Base-by-base conservation (phyloP, 2,329 filamentous ascomycete genomes). In the Dactylellina cionopaga region DNA sequence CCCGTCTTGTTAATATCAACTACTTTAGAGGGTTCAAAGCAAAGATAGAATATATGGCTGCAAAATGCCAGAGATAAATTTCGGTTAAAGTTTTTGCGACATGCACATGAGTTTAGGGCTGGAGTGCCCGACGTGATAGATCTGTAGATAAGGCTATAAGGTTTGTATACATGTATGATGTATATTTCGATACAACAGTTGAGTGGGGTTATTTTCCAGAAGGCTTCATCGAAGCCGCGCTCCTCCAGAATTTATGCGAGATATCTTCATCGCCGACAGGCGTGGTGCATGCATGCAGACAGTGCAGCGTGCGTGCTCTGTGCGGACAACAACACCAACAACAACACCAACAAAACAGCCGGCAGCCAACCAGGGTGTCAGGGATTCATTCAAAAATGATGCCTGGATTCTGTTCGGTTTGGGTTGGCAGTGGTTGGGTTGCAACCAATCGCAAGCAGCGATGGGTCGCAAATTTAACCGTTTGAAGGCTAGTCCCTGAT, bases 401-500 rank as follows among this genome's bases (percentile, higher is more conserved):
- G n/a, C n/a, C n/a, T n/a, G n/a, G n/a, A n/a, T n/a, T n/a, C n/a
- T n/a, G n/a, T n/a, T n/a, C n/a, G n/a, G n/a, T n/a, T n/a, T n/a
- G n/a, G n/a, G 41, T 22, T 44, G 41, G 41, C 10, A 44, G 11
- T 9, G 10, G n/a, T n/a, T n/a, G n/a, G 15, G 2, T 54, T 25
- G 29, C 17, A 37, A 37, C 66, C 58, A 64, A 71, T 71, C 31
- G 49, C 24, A 35, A 5, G 31, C 31, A 22, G 15, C 27, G 60
- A 55, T 37, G n/a, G 43, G 24, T 71, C 66, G 66, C 66, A 71
- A 71, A 51, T 29, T 64, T 56, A 17, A 31, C 66, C 35, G 41
- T 56, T 71, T 71, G 17, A 19, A 25, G 66, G 15, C 39, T 71
- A 71, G 66, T 35, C 46, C 55, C 46, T 68, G 63, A 55, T 33